Evolutionary conservation across 2,329 filamentous ascomycete genomes (phyloP).

Genomic region (Alternaria sp.): DNA sequence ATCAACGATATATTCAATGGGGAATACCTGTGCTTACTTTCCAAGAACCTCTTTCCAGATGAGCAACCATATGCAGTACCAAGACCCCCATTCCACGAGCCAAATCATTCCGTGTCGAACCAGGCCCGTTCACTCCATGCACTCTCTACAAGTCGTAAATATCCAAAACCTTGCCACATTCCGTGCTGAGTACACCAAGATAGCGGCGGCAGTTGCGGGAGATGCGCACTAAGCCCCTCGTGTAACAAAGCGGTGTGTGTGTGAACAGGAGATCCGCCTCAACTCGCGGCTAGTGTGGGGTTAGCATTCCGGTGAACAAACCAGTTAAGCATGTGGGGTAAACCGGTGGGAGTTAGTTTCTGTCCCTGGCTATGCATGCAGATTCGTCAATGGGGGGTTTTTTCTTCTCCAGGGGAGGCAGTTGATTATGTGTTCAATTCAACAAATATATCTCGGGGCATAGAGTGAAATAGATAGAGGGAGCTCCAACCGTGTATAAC

Average conservation of each 20-base stretch:
- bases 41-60: not conserved
- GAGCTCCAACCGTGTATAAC: not conserved
- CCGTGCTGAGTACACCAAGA: not conserved
- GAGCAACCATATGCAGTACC: not conserved
- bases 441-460: not conserved
- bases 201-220: conserved; percentile 13
- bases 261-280: conserved; percentile 11
- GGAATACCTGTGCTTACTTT: not conserved
- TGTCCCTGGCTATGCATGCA: conserved; percentile 1
- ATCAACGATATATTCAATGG: not conserved
- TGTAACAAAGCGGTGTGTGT: conserved; percentile 20
- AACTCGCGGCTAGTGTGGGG: conserved; percentile 7
- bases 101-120: not conserved
- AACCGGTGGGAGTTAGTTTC: not conserved
- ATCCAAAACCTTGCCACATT: conserved; percentile 7
- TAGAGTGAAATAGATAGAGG: not conserved
- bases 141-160: conserved; percentile 3
- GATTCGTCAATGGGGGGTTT: not conserved
- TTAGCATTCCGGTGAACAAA: conserved; percentile 12
- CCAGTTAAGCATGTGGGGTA: conserved; percentile 1
- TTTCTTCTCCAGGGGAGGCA: not conserved
- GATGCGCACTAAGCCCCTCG: conserved; percentile 14
- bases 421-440: not conserved
- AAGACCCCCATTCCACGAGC: not conserved
- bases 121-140: not conserved